These are phyloP conservation scores for Thelonectria discophora DNA, from an alignment of 2,329 filamentous ascomycete genomes.

Conservation along the genomic window DNA sequence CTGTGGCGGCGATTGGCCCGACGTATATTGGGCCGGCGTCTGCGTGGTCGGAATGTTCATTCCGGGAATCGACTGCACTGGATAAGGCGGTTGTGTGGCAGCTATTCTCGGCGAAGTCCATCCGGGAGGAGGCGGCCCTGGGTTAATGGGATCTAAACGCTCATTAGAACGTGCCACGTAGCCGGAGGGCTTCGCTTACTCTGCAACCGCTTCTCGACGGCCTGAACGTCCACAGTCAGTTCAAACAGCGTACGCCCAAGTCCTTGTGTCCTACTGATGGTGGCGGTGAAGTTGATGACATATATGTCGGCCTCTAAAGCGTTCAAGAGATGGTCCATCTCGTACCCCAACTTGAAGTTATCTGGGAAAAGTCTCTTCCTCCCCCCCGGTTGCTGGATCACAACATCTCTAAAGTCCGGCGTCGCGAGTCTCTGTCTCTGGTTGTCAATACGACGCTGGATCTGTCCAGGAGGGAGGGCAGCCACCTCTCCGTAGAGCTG, in stretches of 20 bases:
- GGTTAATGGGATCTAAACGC: too few species aligned
- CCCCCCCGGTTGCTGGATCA: constrained; percentile 1
- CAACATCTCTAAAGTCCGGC: neutral
- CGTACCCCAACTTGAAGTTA: constrained; percentile 12
- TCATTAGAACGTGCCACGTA: too few species aligned
- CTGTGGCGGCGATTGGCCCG: too few species aligned
- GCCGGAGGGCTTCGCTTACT: too few species aligned
- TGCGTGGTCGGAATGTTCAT: too few species aligned
- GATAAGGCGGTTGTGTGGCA: too few species aligned
- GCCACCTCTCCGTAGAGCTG: constrained; percentile 21
- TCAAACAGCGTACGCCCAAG: constrained; percentile 34
- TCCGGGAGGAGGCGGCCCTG: too few species aligned
- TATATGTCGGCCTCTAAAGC: constrained; percentile 3
- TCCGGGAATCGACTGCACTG: too few species aligned
- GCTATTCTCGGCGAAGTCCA: too few species aligned
- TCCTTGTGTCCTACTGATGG: constrained; percentile 20
- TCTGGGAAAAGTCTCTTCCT: constrained; percentile 31
- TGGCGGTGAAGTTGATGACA: constrained; percentile 13
- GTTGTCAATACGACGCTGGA: constrained; percentile 25
- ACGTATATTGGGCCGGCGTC: too few species aligned
- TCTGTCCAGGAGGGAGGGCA: constrained; percentile 20
- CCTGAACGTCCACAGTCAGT: constrained; percentile 22
- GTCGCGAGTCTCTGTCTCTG: constrained; percentile 27
- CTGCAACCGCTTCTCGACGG: too few species aligned
- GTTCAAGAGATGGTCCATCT: constrained; percentile 21